Percentiles rank a stretch among this genome's conserved stretches.
phyloP scores from a whole-genome alignment of 805 yeast genomes.

The Barnettozyma pratensis region DNA sequence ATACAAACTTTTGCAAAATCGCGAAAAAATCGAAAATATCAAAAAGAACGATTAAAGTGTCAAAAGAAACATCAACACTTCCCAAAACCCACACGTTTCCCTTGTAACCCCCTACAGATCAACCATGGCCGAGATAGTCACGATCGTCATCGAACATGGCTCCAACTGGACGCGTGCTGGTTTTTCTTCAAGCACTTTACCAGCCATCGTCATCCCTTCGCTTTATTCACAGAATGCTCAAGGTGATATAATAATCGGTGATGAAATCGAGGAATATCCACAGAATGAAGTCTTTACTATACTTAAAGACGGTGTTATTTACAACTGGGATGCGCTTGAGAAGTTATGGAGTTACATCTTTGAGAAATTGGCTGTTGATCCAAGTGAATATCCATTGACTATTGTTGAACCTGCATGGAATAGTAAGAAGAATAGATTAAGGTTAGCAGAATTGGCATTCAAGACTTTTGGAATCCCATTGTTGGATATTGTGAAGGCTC shows the following conservation, averaged over 20 bases:
- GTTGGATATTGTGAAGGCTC: constrained; percentile 69
- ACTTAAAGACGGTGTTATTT: constrained; percentile 57
- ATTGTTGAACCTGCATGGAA: constrained; percentile 68
- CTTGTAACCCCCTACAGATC: background rate
- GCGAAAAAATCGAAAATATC: no score
- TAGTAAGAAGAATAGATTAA: constrained; percentile 48
- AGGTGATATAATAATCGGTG: constrained; percentile 35
- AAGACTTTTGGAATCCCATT: constrained; percentile 72
- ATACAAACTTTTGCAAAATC: no score
- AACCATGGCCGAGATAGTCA: constrained; percentile 33
- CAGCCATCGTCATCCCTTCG: constrained; percentile 53
- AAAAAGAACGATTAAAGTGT: no score
- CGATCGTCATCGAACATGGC: constrained; percentile 69
- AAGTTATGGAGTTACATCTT: constrained; percentile 66
- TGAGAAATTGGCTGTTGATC: constrained; percentile 42
- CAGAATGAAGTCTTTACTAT: constrained; percentile 42
- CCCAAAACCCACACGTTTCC: background rate
- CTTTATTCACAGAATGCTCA: constrained; percentile 37
- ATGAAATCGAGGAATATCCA: constrained; percentile 35
- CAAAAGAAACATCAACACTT: background rate
- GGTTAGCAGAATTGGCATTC: constrained; percentile 67
- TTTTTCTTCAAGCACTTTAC: constrained; percentile 58
- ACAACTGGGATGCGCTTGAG: constrained; percentile 68
- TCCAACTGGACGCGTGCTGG: constrained; percentile 65
- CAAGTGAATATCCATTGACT: constrained; percentile 62